Evolutionary conservation across 371 early-diverging fungal species (phyloP), one percentile per base, ranked within the genome.

Genomic region (Mucor sp.): DNA sequence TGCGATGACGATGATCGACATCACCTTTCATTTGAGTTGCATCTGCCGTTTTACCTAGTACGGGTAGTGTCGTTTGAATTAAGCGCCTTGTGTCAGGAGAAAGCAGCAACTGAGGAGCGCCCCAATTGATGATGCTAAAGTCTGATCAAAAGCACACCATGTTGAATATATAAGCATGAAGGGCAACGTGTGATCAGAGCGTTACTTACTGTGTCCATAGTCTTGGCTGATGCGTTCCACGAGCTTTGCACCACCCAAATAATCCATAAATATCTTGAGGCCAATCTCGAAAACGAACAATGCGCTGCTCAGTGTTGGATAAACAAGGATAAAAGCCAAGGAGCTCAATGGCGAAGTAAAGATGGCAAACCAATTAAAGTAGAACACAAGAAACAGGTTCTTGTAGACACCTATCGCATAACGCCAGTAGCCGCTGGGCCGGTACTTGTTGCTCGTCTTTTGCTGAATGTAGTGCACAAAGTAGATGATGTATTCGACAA

Each of bases 61-160:
- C 62, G 8, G 66, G 68, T 25, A 76, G 8, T 3, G 79, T 79
- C 0, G 65, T 21, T 21, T 23, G 47, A 32, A 79, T 37, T 4
- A 74, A 37, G 0, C 64, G n/a, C 4, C n/a, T 27, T 25, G 72
- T 60, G 6, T 67, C 60, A 21, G 65, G 37, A 3, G 71, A 72
- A 17, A 71, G 53, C 2, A 82, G 48, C 28, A 76, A 56, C 4
- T 71, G 50, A 17, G 78, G 67, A 21, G 69, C 58, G 28, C 77
- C 76, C 80, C 80, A 80, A 65, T 77, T 80, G 25, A 75, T 71
- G 11, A 75, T 62, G 17, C 78, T 62, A 48, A 77, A 71, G 19
- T 66, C 78, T 78, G 60, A 17, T 44, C 6, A 44, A 65, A 12
- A 21, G 14, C 33, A n/a, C 11, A 53, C 9, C 17, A 33, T 19